These are phyloP conservation scores for Talinum fruticosum DNA, from an alignment of 148 eudicot genomes.

Conservation along the genomic window DNA sequence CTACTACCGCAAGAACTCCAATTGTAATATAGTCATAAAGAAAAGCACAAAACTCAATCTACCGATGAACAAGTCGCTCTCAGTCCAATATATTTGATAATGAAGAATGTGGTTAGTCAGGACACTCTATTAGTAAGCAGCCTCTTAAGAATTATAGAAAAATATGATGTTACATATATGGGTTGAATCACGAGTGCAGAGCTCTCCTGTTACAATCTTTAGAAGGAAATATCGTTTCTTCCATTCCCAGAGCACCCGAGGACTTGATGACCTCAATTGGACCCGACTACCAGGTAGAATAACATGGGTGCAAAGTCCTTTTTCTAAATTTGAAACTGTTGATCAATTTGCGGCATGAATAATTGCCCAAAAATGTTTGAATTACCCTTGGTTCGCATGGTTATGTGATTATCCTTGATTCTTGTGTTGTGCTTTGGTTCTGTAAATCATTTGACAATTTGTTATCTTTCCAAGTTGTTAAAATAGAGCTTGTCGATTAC, in stretches of 20 bases:
- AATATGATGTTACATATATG: background rate
- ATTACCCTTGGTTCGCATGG: too few relatives aligned
- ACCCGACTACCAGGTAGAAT: constrained; percentile 22
- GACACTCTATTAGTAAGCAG: too few relatives aligned
- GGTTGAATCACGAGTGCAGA: constrained; percentile 10
- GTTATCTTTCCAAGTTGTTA: constrained; percentile 38
- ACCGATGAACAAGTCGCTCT: too few relatives aligned
- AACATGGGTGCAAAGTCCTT: background rate
- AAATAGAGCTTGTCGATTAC: constrained; percentile 17
- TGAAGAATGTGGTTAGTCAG: too few relatives aligned
- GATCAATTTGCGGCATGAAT: background rate
- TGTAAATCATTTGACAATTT: background rate
- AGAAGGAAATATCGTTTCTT: constrained; percentile 9
- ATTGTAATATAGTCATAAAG: background rate
- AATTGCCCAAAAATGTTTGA: too few relatives aligned
- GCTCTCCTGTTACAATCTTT: constrained; percentile 11
- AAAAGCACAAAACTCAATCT: too few relatives aligned
- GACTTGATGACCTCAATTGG: background rate
- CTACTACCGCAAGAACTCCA: background rate
- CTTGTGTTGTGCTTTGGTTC: background rate
- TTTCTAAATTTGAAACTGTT: background rate
- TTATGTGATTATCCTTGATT: background rate
- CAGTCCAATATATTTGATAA: too few relatives aligned
- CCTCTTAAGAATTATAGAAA: background rate
- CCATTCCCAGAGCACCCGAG: constrained; percentile 12